Conservation (phyloP, 371 early-diverging fungal species). For the Sporodiniella umbellata region DNA sequence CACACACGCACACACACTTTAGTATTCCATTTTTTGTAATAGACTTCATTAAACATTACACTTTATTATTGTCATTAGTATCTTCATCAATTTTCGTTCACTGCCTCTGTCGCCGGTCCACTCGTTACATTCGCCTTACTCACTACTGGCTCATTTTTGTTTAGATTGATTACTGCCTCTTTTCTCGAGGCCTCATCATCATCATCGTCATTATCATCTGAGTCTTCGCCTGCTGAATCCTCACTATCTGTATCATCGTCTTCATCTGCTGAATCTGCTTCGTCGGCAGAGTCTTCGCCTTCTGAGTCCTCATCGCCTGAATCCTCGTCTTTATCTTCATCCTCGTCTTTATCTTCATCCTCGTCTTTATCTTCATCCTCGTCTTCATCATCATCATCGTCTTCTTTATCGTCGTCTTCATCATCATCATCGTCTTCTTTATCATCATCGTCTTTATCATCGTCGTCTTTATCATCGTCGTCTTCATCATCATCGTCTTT, state of each 20-base stretch:
- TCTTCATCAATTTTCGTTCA: too few species aligned
- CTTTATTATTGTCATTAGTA: too few species aligned
- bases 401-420: not conserved
- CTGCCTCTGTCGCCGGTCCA: too few species aligned
- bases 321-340: constrained; percentile 1
- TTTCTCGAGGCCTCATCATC: not conserved
- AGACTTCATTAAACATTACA: too few species aligned
- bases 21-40: too few species aligned
- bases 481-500: not conserved
- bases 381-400: not conserved
- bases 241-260: not conserved
- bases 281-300: not conserved
- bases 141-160: too few species aligned
- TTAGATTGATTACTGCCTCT: too few species aligned
- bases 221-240: not conserved
- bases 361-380: too few species aligned
- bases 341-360: not conserved
- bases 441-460: not conserved
- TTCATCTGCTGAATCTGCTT: not conserved
- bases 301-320: not conserved
- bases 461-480: not conserved
- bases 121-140: too few species aligned
- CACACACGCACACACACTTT: too few species aligned
- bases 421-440: not conserved
- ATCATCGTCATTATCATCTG: not conserved